phyloP scores from a whole-genome alignment of 2,329 filamentous ascomycete species.

The Exophiala dermatitidis region DNA sequence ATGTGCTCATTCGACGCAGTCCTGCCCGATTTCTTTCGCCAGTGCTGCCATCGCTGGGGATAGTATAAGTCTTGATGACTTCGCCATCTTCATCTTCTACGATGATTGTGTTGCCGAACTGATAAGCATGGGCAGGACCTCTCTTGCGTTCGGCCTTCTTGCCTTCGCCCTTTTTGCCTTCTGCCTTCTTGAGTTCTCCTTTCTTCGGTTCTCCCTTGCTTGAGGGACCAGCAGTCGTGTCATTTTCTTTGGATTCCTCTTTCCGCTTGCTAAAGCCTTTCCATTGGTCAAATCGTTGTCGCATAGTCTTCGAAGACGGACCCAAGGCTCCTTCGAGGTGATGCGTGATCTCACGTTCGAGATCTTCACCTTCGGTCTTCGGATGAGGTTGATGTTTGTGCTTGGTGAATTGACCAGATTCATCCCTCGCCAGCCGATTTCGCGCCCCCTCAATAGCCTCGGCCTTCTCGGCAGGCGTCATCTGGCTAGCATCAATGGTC shows the following conservation, averaged over 20 bases:
- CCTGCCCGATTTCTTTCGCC: slow-evolving; percentile 39
- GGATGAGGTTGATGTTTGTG: slow-evolving; percentile 40
- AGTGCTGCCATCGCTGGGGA: slow-evolving; percentile 37
- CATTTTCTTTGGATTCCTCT: slow-evolving; percentile 25
- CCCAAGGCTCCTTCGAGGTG: slow-evolving; percentile 33
- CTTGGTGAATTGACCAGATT: slow-evolving; percentile 39
- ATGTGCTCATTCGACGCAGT: slow-evolving; percentile 54
- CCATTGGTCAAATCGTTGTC: slow-evolving; percentile 43
- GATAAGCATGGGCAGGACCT: slow-evolving; percentile 58
- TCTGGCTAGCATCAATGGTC: slow-evolving; percentile 47
- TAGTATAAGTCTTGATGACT: slow-evolving; percentile 62
- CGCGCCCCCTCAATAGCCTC: slow-evolving; percentile 50
- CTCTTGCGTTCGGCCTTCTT: slow-evolving; percentile 25
- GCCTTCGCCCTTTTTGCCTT: slow-evolving; percentile 24
- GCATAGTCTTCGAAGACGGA: slow-evolving; percentile 36
- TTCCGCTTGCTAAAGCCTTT: slow-evolving; percentile 39
- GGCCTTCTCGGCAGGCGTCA: slow-evolving; percentile 52
- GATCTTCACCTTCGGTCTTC: slow-evolving; percentile 40
- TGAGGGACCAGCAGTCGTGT: slow-evolving; percentile 17
- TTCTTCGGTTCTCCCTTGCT: slow-evolving; percentile 26
- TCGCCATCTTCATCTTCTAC: slow-evolving; percentile 63
- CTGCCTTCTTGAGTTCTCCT: slow-evolving; percentile 31
- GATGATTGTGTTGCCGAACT: slow-evolving; percentile 64
- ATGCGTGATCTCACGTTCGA: slow-evolving; percentile 28
- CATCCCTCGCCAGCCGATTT: slow-evolving; percentile 49